Evolutionary conservation across 768 basidiomycete genomes (phyloP).

Genomic region (Tylopilus rubrobrunneus): DNA sequence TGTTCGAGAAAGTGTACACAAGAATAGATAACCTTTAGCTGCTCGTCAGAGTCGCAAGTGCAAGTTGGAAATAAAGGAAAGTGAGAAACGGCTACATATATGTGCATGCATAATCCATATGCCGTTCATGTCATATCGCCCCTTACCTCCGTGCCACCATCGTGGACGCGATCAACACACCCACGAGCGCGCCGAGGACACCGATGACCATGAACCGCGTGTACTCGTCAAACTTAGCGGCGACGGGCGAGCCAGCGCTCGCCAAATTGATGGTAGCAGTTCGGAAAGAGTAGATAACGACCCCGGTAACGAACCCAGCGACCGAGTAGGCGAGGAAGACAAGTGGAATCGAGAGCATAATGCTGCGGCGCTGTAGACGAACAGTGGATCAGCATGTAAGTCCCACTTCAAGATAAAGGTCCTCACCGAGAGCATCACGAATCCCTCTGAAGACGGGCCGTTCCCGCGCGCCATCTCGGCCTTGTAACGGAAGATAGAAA

Average conservation of each 20-base stretch:
- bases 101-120: neutral
- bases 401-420: neutral
- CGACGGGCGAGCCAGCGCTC: constrained; percentile 27
- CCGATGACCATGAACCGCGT: constrained; percentile 63
- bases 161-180: constrained; percentile 54
- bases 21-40: neutral
- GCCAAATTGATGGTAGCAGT: constrained; percentile 42
- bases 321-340: constrained; percentile 73
- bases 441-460: constrained; percentile 46
- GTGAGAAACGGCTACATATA: neutral
- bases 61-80: neutral
- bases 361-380: constrained; percentile 39
- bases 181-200: constrained; percentile 58
- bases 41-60: neutral
- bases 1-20: neutral
- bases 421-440: constrained; percentile 51
- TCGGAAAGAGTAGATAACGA: constrained; percentile 63
- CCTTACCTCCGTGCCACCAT: constrained; percentile 26
- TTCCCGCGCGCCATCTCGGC: constrained; percentile 54
- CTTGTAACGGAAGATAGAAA: constrained; percentile 69
- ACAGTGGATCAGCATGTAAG: neutral
- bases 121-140: neutral
- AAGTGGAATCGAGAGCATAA: constrained; percentile 68
- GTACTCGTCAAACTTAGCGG: constrained; percentile 52
- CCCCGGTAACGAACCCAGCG: constrained; percentile 60